A percentile compares a stretch with the other conserved stretches of the same genome.
phyloP scores from a whole-genome alignment of 2,329 filamentous ascomycete species.

The Chaetomium strumarium region DNA sequence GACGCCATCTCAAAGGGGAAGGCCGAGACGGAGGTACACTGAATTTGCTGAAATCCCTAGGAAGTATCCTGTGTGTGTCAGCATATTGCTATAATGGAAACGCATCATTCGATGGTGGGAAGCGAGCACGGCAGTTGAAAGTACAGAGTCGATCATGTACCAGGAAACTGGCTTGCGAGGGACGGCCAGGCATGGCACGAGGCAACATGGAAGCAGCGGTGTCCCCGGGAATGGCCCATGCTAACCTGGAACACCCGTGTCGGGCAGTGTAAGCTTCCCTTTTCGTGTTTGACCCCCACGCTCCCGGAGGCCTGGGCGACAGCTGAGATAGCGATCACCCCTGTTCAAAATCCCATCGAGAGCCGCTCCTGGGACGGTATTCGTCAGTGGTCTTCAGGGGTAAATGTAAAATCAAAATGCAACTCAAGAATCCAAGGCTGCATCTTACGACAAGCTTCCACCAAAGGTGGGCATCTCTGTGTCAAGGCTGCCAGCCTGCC shows the following conservation, averaged over 20 bases:
- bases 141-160: no score
- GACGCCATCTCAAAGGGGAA: not conserved
- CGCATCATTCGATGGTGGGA: no score
- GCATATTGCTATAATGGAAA: no score
- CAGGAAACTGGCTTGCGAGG: no score
- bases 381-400: constrained; percentile 7
- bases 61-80: no score
- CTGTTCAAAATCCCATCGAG: not conserved
- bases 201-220: not conserved
- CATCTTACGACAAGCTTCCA: not conserved
- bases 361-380: not conserved
- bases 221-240: not conserved
- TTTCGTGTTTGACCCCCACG: constrained; percentile 13
- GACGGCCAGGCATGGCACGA: no score
- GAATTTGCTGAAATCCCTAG: no score
- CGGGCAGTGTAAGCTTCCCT: constrained; percentile 6
- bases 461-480: not conserved
- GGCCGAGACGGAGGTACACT: no score
- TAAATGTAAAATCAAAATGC: not conserved
- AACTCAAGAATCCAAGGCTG: no score
- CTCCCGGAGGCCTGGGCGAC: not conserved
- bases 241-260: not conserved
- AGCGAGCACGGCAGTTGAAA: not conserved
- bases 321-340: constrained; percentile 1
- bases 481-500: no score